Base-by-base conservation (phyloP, 805 yeast genomes). In the Metschnikowia orientalis region DNA sequence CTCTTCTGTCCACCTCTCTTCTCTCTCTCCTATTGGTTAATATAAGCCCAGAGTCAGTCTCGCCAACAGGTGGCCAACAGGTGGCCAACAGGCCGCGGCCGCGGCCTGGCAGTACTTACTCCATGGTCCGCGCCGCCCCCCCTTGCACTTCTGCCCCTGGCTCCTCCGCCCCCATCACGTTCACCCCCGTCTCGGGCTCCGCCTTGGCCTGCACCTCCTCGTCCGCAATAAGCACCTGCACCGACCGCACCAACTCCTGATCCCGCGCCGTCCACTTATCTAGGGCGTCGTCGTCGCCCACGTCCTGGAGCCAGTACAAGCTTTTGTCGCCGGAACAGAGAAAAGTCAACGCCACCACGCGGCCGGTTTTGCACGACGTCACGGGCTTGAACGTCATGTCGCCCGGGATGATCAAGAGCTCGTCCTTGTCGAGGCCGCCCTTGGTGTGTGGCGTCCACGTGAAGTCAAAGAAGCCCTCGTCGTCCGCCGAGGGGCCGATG, bases 361-460 rank as follows among this genome's bases (percentile, higher is more conserved):
- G 68, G 10, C 95, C 95, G 0, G 87, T 74, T 26, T 61, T 71
- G 56, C 94, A 82, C 18, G 84, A 75, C 31, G 67, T 57, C 26
- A 84, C 75, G 34, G 75, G 83, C 41, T 73, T 73, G 77, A 88
- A 84, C 26, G 80, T 75, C 32, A 83, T 90, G 50, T 87, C 95
- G 2, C 94, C 95, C 0, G 94, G 92, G 45, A 86, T 78, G 26
- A 86, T 73, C 44, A 85, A 64, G 38, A 84, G 66, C 43, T 80
- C 88, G 34, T 77, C 82, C 27, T 65, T 66, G 36, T 71, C 76
- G 7, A 64, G 45, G 30, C 63, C 69, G 4, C 65, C 56, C 26
- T 57, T 65, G 18, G 71, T 75, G 36, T 82, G 74, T 19, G 94
- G 85, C 23, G 69, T 59, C 95, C 95, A 86, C 34, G 61, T 65